Base-by-base conservation (phyloP, 441 rosid genomes). In the Kokia cookei region DNA sequence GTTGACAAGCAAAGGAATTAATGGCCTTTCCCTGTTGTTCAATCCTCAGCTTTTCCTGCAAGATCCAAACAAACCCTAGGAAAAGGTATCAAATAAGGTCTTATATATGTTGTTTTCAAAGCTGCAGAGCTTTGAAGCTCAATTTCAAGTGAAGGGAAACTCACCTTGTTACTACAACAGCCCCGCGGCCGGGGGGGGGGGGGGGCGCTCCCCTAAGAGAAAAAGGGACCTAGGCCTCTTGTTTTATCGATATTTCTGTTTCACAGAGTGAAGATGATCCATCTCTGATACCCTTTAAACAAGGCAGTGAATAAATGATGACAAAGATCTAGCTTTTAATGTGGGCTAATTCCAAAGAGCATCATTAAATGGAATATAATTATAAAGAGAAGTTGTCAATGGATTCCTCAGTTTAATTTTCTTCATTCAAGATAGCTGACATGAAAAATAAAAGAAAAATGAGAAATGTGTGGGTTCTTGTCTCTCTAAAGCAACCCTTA, bases 401-500 rank as follows among this genome's bases (percentile, higher is more conserved):
- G 43, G 13, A 50, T 59, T 72, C 71, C 71, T 70, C 77, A 68
- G 11, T 74, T 54, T 65, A 37, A 75, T 74, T 74, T 48, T 61
- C 27, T 55, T 73, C 55, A 77, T 65, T 74, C 71, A 50, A 79
- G 80, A 77, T 74, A 72, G 71, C 74, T 79, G 85, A 84, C 83
- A 79, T 60, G 73, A 29, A 69, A 78, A 75, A 51, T 26, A 37
- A 65, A 68, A 77, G 75, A 79, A 77, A 75, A 76, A 35, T 19
- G 77, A 86, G 81, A 79, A 86, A 73, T 69, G 58, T 74, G 54
- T 76, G 82, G 89, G 83, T 80, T 86, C 89, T 83, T 81, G 58
- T 50, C 80, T 54, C 58, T 8, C 59, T 54, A 35, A 19, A 35
- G 50, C 43, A 19, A 5, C 27, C 53, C 47, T 27, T 12, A 12